These are phyloP conservation scores for Vanrija sp. DNA, from an alignment of 1,284 basidiomycete species.

Conservation along the genomic window DNA sequence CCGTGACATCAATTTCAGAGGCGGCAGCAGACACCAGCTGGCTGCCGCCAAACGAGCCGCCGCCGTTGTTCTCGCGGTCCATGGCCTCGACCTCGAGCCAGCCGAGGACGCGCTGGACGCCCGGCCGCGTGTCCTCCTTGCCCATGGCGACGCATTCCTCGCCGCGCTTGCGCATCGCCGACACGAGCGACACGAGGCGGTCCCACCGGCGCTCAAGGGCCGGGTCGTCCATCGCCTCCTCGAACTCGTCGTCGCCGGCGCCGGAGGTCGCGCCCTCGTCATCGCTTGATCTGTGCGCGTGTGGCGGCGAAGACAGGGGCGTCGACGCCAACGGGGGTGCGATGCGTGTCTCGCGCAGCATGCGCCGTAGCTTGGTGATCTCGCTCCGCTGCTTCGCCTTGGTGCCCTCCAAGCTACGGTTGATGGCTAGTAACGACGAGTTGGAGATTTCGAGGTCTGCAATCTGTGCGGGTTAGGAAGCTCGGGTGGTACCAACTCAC, in stretches of 20 bases:
- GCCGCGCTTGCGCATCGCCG: constrained; percentile 29
- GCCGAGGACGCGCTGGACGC: constrained; percentile 29
- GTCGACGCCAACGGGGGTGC: background rate
- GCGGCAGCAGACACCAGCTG: background rate
- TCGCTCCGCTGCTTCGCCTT: constrained; percentile 44
- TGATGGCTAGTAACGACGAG: constrained; percentile 44
- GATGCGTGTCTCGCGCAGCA: constrained; percentile 26
- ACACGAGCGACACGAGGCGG: constrained; percentile 31
- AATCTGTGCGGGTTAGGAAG: constrained; percentile 22
- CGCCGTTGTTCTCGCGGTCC: background rate
- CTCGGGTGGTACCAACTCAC: constrained; percentile 15
- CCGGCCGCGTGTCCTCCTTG: constrained; percentile 23
- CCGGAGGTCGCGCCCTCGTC: constrained; percentile 9
- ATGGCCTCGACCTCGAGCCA: constrained; percentile 32
- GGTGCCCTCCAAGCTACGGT: constrained; percentile 41
- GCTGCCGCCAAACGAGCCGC: background rate
- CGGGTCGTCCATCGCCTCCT: constrained; percentile 27
- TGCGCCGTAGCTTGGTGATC: constrained; percentile 38
- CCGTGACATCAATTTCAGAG: background rate
- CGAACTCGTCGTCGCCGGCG: constrained; percentile 18
- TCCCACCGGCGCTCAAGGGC: constrained; percentile 41
- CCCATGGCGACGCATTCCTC: constrained; percentile 30
- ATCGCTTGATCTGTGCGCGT: constrained; percentile 4
- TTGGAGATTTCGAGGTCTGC: constrained; percentile 48
- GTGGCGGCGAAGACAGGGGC: constrained; percentile 5